phyloP scores from a whole-genome alignment of 2,329 filamentous ascomycete genomes.

The Fusarium cyanostomum region DNA sequence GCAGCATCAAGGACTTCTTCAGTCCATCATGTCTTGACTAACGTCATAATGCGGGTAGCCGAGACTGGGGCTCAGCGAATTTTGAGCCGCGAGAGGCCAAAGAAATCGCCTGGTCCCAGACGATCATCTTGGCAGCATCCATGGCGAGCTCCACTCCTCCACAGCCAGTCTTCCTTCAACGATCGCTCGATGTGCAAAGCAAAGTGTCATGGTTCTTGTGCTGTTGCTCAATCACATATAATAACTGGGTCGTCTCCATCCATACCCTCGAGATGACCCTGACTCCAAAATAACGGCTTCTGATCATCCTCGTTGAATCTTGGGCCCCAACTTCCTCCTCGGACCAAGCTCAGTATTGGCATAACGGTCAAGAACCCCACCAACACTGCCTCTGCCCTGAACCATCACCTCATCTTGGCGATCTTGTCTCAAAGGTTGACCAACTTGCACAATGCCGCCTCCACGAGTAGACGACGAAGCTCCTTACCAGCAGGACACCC shows the following conservation, averaged over 20 bases:
- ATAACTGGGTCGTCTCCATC: slow-evolving; percentile 8
- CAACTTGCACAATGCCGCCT: slow-evolving; percentile 36
- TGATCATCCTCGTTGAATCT: background rate
- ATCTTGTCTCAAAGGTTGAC: background rate
- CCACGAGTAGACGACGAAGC: slow-evolving; percentile 39
- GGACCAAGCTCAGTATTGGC: background rate
- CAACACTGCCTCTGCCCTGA: background rate
- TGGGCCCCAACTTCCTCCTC: slow-evolving; percentile 22
- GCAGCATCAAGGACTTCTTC: background rate
- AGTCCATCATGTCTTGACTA: slow-evolving; percentile 17
- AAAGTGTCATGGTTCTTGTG: background rate
- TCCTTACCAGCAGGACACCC: slow-evolving; percentile 20
- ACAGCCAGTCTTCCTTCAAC: background rate
- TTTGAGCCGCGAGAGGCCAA: slow-evolving; percentile 21
- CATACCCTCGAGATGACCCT: background rate
- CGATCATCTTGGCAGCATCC: slow-evolving; percentile 36
- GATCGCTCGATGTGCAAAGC: background rate
- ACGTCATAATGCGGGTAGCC: slow-evolving; percentile 30
- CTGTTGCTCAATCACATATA: slow-evolving; percentile 15
- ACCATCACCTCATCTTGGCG: background rate
- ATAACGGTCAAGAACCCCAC: background rate
- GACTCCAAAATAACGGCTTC: background rate
- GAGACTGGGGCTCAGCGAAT: slow-evolving; percentile 31
- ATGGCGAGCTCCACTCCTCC: slow-evolving; percentile 24
- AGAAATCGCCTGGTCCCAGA: slow-evolving; percentile 1